These are phyloP conservation scores for Nelumbo lutea DNA, from an alignment of 164 flowering plant genomes.

Conservation along the genomic window DNA sequence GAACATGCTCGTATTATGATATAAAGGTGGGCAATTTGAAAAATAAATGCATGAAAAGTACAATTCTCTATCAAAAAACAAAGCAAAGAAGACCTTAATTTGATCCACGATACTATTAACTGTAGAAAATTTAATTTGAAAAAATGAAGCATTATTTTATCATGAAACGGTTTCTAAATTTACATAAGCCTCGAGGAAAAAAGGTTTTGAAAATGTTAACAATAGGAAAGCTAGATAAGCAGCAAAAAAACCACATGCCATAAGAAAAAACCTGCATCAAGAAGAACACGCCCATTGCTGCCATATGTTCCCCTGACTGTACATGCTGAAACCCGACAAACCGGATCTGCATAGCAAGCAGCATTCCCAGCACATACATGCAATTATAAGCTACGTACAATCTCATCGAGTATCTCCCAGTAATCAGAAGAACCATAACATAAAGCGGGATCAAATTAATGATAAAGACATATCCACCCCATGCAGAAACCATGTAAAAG, in stretches of 20 bases:
- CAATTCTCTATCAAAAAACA: too few relatives aligned
- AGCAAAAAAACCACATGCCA: neutral
- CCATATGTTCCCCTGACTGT: slow-evolving; percentile 99
- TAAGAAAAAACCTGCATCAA: slow-evolving; percentile 64
- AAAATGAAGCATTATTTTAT: too few relatives aligned
- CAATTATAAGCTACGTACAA: slow-evolving; percentile 87
- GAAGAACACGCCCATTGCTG: slow-evolving; percentile 98
- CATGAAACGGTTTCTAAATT: neutral
- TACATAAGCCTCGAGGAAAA: neutral
- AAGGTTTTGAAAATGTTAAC: neutral
- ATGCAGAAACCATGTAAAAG: slow-evolving; percentile 97
- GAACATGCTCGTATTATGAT: too few relatives aligned
- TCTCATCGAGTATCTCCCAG: slow-evolving; percentile 93
- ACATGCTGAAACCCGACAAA: slow-evolving; percentile 99
- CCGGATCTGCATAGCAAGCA: slow-evolving; percentile 97
- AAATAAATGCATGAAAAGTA: too few relatives aligned
- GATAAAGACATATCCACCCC: slow-evolving; percentile 98
- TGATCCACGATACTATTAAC: too few relatives aligned
- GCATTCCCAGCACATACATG: slow-evolving; percentile 87
- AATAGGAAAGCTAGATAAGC: neutral
- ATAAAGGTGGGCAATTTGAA: too few relatives aligned
- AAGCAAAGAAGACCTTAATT: too few relatives aligned
- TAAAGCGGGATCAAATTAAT: slow-evolving; percentile 89
- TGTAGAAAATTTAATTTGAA: too few relatives aligned
- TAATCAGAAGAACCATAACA: slow-evolving; percentile 81